A percentile compares a stretch with the other conserved stretches of the same genome.
Conservation (phyloP, 371 early-diverging fungal genomes). For the Mortierella sp. region DNA sequence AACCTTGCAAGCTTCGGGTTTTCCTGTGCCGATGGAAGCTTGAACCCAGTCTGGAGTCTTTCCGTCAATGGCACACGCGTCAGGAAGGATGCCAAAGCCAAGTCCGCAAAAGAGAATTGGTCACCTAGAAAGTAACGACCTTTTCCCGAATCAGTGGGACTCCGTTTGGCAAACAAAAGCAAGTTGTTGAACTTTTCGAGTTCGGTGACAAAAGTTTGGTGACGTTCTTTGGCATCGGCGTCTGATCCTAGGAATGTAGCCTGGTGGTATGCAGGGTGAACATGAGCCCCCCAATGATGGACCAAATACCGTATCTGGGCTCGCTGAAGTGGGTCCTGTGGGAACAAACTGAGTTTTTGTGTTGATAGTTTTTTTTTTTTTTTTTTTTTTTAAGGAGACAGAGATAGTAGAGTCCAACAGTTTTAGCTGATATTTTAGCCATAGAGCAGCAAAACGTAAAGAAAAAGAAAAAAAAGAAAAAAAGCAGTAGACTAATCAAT, state of each 20-base stretch:
- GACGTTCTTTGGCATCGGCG: constrained; percentile 4
- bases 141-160: constrained; percentile 23
- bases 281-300: constrained; percentile 29
- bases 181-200: constrained; percentile 27
- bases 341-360: constrained; percentile 15
- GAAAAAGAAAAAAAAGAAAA: background rate
- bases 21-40: constrained; percentile 10
- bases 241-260: constrained; percentile 15
- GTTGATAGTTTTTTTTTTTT: too few relatives aligned
- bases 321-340: constrained; percentile 24
- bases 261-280: constrained; percentile 18
- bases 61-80: constrained; percentile 26
- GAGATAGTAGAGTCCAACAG: too few relatives aligned
- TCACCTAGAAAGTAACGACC: constrained; percentile 30
- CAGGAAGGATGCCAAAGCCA: constrained; percentile 27
- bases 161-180: constrained; percentile 9
- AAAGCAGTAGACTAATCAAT: background rate
- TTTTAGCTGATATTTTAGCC: too few relatives aligned
- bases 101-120: constrained; percentile 28
- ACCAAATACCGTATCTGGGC: constrained; percentile 34
- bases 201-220: constrained; percentile 17
- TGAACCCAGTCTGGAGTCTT: constrained; percentile 31
- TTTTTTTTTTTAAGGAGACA: too few relatives aligned
- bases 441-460: background rate
- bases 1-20: constrained; percentile 28